Evolutionary conservation across 805 yeast genomes (phyloP), one percentile per base, ranked within the genome.

Genomic region (Saturnispora besseyi): DNA sequence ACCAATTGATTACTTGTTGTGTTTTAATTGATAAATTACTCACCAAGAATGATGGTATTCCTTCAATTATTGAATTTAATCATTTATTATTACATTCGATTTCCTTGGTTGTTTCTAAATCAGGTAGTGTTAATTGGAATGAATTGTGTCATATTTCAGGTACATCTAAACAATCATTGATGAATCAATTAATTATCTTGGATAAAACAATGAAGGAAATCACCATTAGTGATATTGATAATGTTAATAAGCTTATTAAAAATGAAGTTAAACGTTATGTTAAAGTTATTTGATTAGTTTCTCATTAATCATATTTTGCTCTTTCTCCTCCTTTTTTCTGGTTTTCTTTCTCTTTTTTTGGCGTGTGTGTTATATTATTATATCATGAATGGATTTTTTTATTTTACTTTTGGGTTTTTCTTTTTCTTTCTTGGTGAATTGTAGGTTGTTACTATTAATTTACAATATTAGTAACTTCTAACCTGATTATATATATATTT

Each of bases 211-310:
- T 32, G n/a, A 46, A 38, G 9, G 38, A 37, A 7, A 50, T 54
- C 31, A 42, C 53, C 13, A 11, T 15, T 4, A 43, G 43, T 22
- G 58, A 55, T 28, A 31, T 59, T 15, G 36, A 31, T 3, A 31
- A 12, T 11, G 34, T 57, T 28, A 58, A 54, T 30, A 30, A 44
- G 4, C 32, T 36, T 5, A 42, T 60, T 33, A 44, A 53, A 33
- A 31, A 44, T 4, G 59, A 56, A 46, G 56, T 60, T 7, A 48
- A 51, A 21, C 54, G 53, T 28, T 45, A 58, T 33, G 56, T 59
- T 28, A 59, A 59, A 45, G 49, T 56, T 32, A 49, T 57, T 15
- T 57, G 43, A 47, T 18, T 18, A 18, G 1, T 36, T 6, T 18
- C 10, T 18, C 18, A 28, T 5, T 12, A 3, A 4, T 12, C 18